Base-by-base conservation (phyloP, 2,329 filamentous ascomycete genomes). In the Botryotinia convoluta region DNA sequence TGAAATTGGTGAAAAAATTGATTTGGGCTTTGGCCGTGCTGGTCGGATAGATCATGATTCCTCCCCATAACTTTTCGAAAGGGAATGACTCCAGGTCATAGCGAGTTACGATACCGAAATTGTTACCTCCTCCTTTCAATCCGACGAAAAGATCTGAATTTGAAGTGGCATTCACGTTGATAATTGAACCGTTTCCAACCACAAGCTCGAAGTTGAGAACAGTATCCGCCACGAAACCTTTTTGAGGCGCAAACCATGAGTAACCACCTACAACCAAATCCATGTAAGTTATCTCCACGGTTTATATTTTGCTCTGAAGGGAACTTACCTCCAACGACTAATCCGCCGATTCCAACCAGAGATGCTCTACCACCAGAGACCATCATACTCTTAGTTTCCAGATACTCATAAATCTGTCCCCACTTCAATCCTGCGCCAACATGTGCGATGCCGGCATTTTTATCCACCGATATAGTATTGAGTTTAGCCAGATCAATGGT, bases 51-150 rank as follows among this genome's bases (percentile, higher is more conserved):
- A 8, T 39, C n/a, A 70, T 57, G 26, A 54, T 37, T 18, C 63
- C 63, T 68, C 44, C 29, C 39, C 64, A 60, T 6, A 69, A 48
- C n/a, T 37, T 51, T 32, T 61, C 39, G n/a, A 57, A 67, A 39
- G 45, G 45, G 5, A 70, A 64, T 39, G 44, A 32, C 8, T 71
- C 29, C 8, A 71, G 35, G 32, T 59, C 67, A 32, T 69, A 64
- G 29, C 37, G 59, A n/a, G 45, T 73, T 14, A 65, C 37, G 22
- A 73, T 45, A 10, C 59, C 45, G 44, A 73, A 75, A 39, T 74
- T 73, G 6, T 75, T 72, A 9, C 37, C 61, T 57, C 70, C 74
- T 51, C 72, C 74, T 44, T 74, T 74, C 54, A 74, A 35, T 42
- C 61, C 73, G 26, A 72, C 61, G 44, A 71, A 75, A 26, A 75